phyloP scores from a whole-genome alignment of 23 red algal species.

The Gracilaria gracilis region DNA sequence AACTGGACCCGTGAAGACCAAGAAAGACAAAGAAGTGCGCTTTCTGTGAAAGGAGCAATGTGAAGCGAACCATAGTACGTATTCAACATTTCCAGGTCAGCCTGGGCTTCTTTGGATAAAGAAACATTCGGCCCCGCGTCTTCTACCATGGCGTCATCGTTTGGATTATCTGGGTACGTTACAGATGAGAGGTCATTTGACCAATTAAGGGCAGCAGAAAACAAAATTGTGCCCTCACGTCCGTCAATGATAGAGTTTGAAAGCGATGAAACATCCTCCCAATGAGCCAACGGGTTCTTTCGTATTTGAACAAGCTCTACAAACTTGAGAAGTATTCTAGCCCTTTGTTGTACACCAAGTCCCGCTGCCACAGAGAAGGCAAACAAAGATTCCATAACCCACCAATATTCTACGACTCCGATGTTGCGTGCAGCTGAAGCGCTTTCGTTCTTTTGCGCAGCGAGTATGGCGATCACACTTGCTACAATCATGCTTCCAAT shows the following conservation, averaged over 20 bases:
- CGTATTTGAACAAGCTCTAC: constrained; percentile 2
- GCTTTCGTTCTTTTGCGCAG: neutral
- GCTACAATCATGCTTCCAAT: constrained; percentile 28
- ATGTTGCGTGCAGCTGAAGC: neutral
- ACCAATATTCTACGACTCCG: neutral
- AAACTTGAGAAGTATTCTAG: constrained; percentile 21
- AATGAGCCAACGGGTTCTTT: constrained; percentile 9
- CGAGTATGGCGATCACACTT: constrained; percentile 13
- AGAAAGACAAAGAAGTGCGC: constrained; percentile 43
- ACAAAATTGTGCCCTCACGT: constrained; percentile 37
- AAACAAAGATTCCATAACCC: constrained; percentile 55
- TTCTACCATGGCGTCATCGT: constrained; percentile 12
- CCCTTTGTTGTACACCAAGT: constrained; percentile 2
- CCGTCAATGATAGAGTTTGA: constrained; percentile 35
- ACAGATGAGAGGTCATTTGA: constrained; percentile 29
- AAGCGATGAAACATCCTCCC: neutral
- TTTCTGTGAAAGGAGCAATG: constrained; percentile 18
- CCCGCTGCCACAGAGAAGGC: constrained; percentile 18
- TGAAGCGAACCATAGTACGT: constrained; percentile 1
- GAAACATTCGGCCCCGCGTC: neutral
- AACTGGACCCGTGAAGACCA: constrained; percentile 52
- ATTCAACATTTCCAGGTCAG: neutral
- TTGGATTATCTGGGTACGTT: constrained; percentile 5
- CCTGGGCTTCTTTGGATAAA: neutral
- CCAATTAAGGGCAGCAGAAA: constrained; percentile 48